These are phyloP conservation scores for Tothia fuscella DNA, from an alignment of 2,329 filamentous ascomycete genomes.

Conservation along the genomic window DNA sequence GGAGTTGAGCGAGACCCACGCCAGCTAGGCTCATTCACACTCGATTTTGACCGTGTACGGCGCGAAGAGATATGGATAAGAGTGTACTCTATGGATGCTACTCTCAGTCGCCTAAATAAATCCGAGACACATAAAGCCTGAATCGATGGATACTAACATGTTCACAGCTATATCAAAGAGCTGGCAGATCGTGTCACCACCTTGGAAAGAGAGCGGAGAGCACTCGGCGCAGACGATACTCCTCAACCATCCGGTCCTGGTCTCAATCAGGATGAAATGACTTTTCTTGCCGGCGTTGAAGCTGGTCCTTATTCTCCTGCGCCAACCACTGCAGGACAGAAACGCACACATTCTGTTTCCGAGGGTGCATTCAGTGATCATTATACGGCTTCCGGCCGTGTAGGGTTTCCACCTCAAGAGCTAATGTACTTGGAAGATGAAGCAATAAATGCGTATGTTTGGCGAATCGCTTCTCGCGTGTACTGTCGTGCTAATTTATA, in stretches of 20 bases:
- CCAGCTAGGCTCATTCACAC: too few species aligned
- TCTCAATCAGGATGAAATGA: background rate
- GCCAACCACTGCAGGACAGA: background rate
- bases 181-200: conserved; percentile 27
- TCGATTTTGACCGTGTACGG: too few species aligned
- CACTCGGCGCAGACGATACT: background rate
- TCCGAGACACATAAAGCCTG: too few species aligned
- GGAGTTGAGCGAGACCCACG: too few species aligned
- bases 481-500: background rate
- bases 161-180: conserved; percentile 28
- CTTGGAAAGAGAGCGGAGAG: conserved; percentile 16
- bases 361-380: conserved; percentile 5
- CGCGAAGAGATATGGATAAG: too few species aligned
- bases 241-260: background rate
- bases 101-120: too few species aligned
- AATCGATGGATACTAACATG: background rate
- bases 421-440: background rate
- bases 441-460: background rate
- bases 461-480: background rate
- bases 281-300: background rate
- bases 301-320: background rate
- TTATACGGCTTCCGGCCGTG: background rate
- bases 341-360: background rate
- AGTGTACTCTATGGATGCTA: too few species aligned
- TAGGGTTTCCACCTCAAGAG: conserved; percentile 1